Conservation (phyloP, 1,284 basidiomycete species). For the Schizophyllum commune region DNA sequence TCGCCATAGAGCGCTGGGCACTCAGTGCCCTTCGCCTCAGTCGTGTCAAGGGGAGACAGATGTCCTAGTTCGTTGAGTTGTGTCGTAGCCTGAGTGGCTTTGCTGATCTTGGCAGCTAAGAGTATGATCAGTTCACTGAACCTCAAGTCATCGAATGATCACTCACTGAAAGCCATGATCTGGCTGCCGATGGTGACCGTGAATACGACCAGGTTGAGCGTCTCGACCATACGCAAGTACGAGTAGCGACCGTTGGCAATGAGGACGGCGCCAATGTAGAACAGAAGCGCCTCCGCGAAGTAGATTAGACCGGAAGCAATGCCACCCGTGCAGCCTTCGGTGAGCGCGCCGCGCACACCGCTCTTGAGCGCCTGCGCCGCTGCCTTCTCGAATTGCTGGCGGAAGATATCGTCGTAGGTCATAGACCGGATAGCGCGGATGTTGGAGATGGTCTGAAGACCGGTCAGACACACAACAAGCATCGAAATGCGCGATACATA, state of each 20-base stretch:
- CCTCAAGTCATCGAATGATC: constrained; percentile 1
- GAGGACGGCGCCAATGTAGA: constrained; percentile 83
- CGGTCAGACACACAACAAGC: constrained; percentile 5
- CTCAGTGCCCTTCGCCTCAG: constrained; percentile 62
- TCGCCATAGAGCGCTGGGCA: constrained; percentile 56
- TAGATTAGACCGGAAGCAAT: constrained; percentile 80
- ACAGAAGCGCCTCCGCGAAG: constrained; percentile 82
- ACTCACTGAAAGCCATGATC: constrained; percentile 82
- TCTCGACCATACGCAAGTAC: constrained; percentile 84
- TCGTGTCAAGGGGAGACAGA: constrained; percentile 45
- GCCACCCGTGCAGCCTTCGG: constrained; percentile 80
- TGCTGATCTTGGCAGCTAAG: constrained; percentile 72
- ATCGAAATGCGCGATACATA: constrained; percentile 29
- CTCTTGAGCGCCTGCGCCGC: constrained; percentile 54
- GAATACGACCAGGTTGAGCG: constrained; percentile 89
- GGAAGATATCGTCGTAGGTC: constrained; percentile 79
- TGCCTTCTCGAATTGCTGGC: constrained; percentile 58
- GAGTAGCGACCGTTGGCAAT: constrained; percentile 77
- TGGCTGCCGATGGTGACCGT: constrained; percentile 88
- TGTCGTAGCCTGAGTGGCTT: constrained; percentile 70
- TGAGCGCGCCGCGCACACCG: constrained; percentile 73
- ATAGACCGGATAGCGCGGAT: constrained; percentile 85
- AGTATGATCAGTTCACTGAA: constrained; percentile 11
- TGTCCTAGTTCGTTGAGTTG: constrained; percentile 69
- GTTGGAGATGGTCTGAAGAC: constrained; percentile 69